Conservation (phyloP, 495 filamentous ascomycete species). For the Acidomyces sp. region DNA sequence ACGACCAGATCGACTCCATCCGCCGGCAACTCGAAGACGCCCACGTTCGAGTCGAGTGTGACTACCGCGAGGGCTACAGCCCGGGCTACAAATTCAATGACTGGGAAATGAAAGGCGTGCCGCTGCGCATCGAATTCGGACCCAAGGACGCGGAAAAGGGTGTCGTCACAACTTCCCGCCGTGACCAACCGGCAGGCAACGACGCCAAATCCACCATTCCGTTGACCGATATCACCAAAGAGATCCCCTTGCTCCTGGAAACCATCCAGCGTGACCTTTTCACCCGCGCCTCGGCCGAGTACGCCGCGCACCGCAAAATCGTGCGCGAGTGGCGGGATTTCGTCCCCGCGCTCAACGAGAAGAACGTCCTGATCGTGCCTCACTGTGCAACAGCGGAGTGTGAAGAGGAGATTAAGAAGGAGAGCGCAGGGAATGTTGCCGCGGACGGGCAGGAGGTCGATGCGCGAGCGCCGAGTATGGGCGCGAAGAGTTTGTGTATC, state of each 20-base stretch:
- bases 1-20: constrained; percentile 57
- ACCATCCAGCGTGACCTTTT: constrained; percentile 81
- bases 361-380: constrained; percentile 83
- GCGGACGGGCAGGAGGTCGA: constrained; percentile 49
- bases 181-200: constrained; percentile 56
- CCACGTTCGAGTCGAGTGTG: constrained; percentile 43
- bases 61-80: constrained; percentile 73
- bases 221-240: constrained; percentile 53
- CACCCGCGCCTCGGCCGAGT: constrained; percentile 64
- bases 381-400: constrained; percentile 70
- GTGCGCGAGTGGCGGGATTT: constrained; percentile 85
- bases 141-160: constrained; percentile 77
- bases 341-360: constrained; percentile 68
- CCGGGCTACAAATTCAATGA: constrained; percentile 97
- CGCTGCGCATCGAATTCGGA: constrained; percentile 85
- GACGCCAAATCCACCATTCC: constrained; percentile 66
- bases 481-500: constrained; percentile 94
- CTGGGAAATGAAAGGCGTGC: constrained; percentile 89
- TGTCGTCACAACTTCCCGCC: constrained; percentile 70
- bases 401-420: constrained; percentile 90
- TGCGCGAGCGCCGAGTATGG: constrained; percentile 79
- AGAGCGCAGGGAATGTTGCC: constrained; percentile 29
- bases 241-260: constrained; percentile 67
- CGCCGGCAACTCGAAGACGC: constrained; percentile 36
- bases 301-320: constrained; percentile 60